A percentile compares a stretch with the other conserved stretches of the same genome.
These are phyloP conservation scores for Tulasnella sp. DNA, from an alignment of 768 basidiomycete species.

Conservation along the genomic window DNA sequence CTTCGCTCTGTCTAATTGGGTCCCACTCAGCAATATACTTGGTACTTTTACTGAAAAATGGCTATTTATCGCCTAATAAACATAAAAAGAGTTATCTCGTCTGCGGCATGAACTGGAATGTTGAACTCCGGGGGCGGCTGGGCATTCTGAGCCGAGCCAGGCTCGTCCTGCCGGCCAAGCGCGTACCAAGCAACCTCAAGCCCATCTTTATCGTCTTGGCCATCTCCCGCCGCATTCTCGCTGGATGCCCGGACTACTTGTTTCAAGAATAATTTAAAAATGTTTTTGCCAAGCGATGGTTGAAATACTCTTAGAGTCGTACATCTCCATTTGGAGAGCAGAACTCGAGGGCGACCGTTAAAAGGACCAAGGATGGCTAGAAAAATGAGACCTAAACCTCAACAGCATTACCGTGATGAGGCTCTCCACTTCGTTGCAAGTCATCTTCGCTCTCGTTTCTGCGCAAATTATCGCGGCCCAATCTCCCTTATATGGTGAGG, in stretches of 20 bases:
- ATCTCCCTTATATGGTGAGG: neutral
- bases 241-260: neutral
- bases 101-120: neutral
- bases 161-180: neutral
- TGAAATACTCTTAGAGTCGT: neutral
- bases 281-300: neutral
- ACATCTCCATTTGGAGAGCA: neutral
- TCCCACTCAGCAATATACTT: too few species aligned
- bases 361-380: neutral
- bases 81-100: neutral
- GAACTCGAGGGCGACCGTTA: neutral
- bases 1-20: too few species aligned
- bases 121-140: neutral
- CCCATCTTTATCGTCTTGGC: neutral
- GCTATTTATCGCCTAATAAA: neutral
- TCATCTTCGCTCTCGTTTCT: neutral
- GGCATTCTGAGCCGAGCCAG: neutral
- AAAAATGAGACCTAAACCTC: neutral
- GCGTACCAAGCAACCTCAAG: neutral
- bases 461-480: neutral
- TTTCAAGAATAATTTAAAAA: neutral
- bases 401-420: neutral
- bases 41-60: too few species aligned
- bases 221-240: neutral
- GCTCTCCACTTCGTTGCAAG: neutral